Base-by-base conservation (phyloP, 495 filamentous ascomycete species). In the Lophiostoma macrostomum region DNA sequence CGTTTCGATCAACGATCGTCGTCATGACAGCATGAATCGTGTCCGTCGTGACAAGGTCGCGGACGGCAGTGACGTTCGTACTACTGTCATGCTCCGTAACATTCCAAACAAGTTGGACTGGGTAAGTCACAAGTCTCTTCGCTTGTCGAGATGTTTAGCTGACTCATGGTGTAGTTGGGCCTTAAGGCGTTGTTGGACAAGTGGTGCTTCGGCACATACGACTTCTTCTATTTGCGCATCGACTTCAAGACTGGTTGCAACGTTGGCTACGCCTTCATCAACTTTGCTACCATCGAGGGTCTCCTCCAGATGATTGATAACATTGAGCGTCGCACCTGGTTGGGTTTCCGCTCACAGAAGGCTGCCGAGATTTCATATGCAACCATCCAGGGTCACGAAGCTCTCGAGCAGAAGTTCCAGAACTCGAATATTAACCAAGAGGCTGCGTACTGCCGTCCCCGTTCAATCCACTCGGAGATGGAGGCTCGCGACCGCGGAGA, bases 261-360 rank as follows among this genome's bases (percentile, higher is more conserved):
- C 69, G 93, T 98, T 50, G 93, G 93, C 50, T 98, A 98, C 74
- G 93, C 90, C 0, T 98, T 98, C 71, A 88, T 98, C 69, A 96
- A 98, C 66, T 95, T 98, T 63, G 80, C 80, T 37, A 81, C 89
- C 67, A 85, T 91, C 63, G 78, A 81, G 73, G 49, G 55, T 41
- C 57, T 68, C 22, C 24, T 64, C 7, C 31, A 44, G 3, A 37
- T 70, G 29, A 16, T 63, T 14, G 24, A 52, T 31, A 19, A 48
- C 28, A 18, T 55, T 11, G 47, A 13, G n/a, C 50, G 42, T 41
- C 27, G 81, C 56, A 77, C 79, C 41, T 96, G 91, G 85, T 78
- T 71, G 43, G 71, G 54, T n/a, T 37, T 20, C 16, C 35, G 16
- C 19, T 41, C 31, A 30, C 84, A 88, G 62, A 96, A 95, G 67